Conservation (phyloP, 2,329 filamentous ascomycete genomes). For the Zelopaecilomyces penicillatus region DNA sequence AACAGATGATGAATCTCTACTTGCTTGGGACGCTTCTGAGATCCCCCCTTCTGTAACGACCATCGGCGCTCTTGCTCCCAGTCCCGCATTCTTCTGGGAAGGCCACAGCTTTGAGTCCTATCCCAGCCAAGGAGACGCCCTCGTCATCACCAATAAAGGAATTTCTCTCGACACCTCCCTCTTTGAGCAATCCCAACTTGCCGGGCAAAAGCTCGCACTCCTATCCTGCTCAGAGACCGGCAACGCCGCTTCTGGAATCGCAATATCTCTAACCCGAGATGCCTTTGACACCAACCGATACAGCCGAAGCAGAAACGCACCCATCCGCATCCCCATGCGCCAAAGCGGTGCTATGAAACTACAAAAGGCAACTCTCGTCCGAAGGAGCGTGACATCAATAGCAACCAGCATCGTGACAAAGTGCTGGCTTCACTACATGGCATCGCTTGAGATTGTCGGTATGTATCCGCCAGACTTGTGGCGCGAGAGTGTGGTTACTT, state of each 20-base stretch:
- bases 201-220: constrained; percentile 4
- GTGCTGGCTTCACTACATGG: constrained; percentile 9
- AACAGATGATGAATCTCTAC: constrained; percentile 2
- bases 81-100: constrained; percentile 10
- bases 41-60: constrained; percentile 5
- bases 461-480: constrained; percentile 3
- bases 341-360: neutral
- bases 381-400: neutral
- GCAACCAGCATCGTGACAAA: neutral
- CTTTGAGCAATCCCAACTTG: neutral
- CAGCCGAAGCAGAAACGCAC: constrained; percentile 5
- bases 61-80: constrained; percentile 10
- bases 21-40: constrained; percentile 1
- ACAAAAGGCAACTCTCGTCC: constrained; percentile 7
- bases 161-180: neutral
- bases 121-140: constrained; percentile 7
- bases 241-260: constrained; percentile 6
- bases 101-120: constrained; percentile 2
- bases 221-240: constrained; percentile 7
- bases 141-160: constrained; percentile 12
- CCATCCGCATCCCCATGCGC: neutral
- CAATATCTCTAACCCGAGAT: constrained; percentile 5
- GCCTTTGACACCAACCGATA: constrained; percentile 2
- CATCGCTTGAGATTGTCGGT: neutral
- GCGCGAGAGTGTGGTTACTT: constrained; percentile 2